Evolutionary conservation across 2,329 filamentous ascomycete genomes (phyloP), one percentile per base, ranked within the genome.

Genomic region (Epichloe uncinata): DNA sequence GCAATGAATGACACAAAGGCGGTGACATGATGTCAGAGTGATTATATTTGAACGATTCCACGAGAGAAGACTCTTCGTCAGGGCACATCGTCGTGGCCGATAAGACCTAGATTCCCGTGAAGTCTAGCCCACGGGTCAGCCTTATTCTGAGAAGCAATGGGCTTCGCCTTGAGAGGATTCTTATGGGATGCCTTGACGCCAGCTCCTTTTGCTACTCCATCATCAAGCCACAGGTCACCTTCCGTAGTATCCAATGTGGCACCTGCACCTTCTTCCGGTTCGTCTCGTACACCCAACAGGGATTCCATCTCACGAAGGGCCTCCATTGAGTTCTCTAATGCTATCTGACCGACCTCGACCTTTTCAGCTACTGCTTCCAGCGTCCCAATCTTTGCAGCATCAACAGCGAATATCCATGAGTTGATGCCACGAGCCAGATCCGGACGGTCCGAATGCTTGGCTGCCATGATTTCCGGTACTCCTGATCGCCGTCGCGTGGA

Each of bases 391-490:
- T 79, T 81, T 55, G 79, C 77, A 3, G 77, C 71, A 50, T 82
- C 75, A 1, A 78, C 74, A 1, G 81, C 78, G 56, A 71, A 73
- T 8, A 79, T 71, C 80, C 81, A 84, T 9, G 74, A 73, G 53
- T 73, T 71, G 45, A 79, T 68, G 42, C 70, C 69, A 34, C 60
- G 63, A 18, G 69, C 65, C 3, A 73, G 61, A 42, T 70, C 67
- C 15, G 67, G 61, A 20, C 63, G 63, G 47, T 70, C 66, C 1
- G 65, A 57, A n/a, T 58, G 57, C 5, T 65, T 58, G 26, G 60
- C 62, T 6, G 62, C 62, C 26, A 72, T 62, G 5, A 68, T 69
- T n/a, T 72, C 67, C n/a, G 66, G 68, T 47, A 75, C 68, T 41
- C 69, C 69, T n/a, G 64, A 63, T 20, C 66, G 64, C 15, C 62